A percentile compares a stretch with the other conserved stretches of the same genome.
Evolutionary conservation across 2,329 filamentous ascomycete genomes (phyloP).

Genomic region (Diaporthe velutina): DNA sequence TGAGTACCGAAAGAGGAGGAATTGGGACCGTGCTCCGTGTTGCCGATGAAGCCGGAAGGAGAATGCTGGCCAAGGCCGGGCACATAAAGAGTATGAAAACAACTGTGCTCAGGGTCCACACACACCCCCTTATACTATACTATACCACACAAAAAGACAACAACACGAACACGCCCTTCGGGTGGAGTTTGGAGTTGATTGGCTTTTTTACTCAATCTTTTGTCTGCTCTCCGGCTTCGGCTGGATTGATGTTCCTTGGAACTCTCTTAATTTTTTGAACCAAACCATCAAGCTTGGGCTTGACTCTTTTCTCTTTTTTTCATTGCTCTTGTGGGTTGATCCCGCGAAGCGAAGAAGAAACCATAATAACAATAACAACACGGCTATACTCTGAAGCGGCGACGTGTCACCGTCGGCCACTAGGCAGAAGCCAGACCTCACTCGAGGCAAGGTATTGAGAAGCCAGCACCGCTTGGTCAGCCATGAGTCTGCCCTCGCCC

Average conservation of each 20-base stretch:
- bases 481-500: background rate
- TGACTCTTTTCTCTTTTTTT: constrained; percentile 14
- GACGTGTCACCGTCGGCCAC: background rate
- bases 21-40: constrained; percentile 10
- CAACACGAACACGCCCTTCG: constrained; percentile 20
- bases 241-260: constrained; percentile 20
- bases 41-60: background rate
- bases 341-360: constrained; percentile 22
- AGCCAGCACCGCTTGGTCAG: background rate
- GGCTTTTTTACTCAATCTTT: constrained; percentile 16
- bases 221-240: constrained; percentile 26
- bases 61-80: constrained; percentile 17
- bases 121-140: background rate
- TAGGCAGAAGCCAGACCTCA: background rate
- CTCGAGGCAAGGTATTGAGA: background rate
- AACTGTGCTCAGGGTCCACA: background rate
- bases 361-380: background rate
- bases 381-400: rapidly evolving
- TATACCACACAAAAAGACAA: background rate
- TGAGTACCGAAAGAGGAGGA: constrained; percentile 32
- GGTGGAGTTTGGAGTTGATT: constrained; percentile 24
- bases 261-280: constrained; percentile 10
- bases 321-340: constrained; percentile 28
- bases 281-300: constrained; percentile 8
- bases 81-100: constrained; percentile 25